Evolutionary conservation across 495 filamentous ascomycete species (phyloP).

Genomic region (Neurospora sp.): DNA sequence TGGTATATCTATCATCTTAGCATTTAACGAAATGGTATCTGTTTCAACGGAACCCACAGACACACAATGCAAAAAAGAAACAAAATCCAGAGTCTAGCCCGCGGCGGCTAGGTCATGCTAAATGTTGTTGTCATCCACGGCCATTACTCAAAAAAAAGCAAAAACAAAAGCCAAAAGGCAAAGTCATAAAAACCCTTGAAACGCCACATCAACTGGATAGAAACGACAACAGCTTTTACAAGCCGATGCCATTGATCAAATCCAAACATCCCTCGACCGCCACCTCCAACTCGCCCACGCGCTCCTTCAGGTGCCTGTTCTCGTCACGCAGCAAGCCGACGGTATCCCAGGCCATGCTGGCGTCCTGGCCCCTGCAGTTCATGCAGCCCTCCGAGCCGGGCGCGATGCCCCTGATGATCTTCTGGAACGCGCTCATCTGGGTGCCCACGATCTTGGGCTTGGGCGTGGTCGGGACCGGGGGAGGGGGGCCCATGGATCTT

Average conservation of each 20-base stretch:
- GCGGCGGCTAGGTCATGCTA: background rate
- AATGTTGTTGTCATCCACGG: background rate
- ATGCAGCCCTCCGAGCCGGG: conserved; percentile 33
- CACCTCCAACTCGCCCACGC: conserved; percentile 55
- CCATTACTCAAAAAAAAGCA: background rate
- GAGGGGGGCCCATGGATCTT: background rate
- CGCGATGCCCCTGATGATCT: conserved; percentile 39
- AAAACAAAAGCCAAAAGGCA: background rate
- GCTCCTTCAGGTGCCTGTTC: conserved; percentile 58
- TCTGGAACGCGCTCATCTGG: conserved; percentile 40
- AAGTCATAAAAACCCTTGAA: background rate
- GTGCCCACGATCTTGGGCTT: background rate
- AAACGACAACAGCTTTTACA: conserved; percentile 8
- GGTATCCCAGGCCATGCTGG: conserved; percentile 62
- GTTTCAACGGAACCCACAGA: background rate
- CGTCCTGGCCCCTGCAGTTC: conserved; percentile 52
- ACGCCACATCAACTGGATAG: background rate
- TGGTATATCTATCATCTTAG: background rate
- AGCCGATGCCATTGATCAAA: conserved; percentile 43
- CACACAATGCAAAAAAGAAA: background rate
- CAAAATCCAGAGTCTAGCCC: background rate
- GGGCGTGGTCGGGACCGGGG: background rate
- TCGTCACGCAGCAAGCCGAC: conserved; percentile 61
- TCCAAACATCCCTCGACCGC: conserved; percentile 65
- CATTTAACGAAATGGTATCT: background rate